Conservation (phyloP, 2,329 filamentous ascomycete genomes). For the Chaetoscypha palmicola region DNA sequence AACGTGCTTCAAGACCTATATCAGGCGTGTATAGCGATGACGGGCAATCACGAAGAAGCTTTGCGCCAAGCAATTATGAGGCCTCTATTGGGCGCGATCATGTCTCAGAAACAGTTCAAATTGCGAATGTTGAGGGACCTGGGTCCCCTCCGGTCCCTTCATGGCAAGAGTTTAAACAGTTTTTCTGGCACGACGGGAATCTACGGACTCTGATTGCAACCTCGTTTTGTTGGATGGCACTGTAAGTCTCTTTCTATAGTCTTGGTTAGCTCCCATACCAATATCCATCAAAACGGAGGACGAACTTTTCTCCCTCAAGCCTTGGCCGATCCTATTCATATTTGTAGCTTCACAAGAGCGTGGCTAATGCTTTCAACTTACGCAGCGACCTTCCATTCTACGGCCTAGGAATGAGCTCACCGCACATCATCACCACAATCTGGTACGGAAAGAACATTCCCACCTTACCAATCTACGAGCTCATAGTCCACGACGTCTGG, state of each 20-base stretch:
- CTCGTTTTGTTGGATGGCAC: slow-evolving; percentile 24
- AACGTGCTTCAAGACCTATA: neutral
- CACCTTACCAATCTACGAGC: slow-evolving; percentile 9
- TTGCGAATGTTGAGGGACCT: slow-evolving; percentile 1
- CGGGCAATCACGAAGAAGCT: neutral
- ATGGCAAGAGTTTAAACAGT: slow-evolving; percentile 22
- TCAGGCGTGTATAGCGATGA: slow-evolving; percentile 3
- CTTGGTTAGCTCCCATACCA: too few relatives aligned
- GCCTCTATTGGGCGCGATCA: slow-evolving; percentile 1
- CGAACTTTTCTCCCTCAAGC: too few relatives aligned
- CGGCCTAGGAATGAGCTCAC: slow-evolving; percentile 59
- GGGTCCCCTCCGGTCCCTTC: slow-evolving; percentile 15
- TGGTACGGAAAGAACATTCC: slow-evolving; percentile 14
- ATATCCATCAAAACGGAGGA: too few relatives aligned
- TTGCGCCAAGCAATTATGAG: neutral
- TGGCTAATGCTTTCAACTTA: too few relatives aligned
- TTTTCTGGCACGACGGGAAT: slow-evolving; percentile 38
- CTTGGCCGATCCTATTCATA: too few relatives aligned
- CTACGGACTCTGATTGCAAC: slow-evolving; percentile 59
- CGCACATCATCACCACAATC: slow-evolving; percentile 15
- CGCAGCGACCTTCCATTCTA: slow-evolving; percentile 34
- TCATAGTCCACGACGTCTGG: slow-evolving; percentile 15
- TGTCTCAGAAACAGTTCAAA: neutral
- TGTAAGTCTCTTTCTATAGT: too few relatives aligned
- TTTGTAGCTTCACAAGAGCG: too few relatives aligned